Percentiles rank a stretch among this genome's conserved stretches.
These are phyloP conservation scores for Hansenula sp. DNA, from an alignment of 1,139 yeast genomes.

Conservation along the genomic window DNA sequence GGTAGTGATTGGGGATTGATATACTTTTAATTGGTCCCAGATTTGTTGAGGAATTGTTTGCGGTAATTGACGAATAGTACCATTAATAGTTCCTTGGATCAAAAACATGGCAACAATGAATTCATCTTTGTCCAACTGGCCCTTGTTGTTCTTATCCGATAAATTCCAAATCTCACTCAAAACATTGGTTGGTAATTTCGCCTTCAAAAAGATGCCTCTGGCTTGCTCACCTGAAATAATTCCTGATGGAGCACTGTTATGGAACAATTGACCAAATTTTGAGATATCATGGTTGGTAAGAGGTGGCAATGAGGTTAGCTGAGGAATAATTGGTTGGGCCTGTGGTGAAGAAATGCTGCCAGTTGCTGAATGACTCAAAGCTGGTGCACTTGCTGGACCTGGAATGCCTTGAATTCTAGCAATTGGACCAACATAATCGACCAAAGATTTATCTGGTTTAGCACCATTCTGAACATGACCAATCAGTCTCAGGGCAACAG, in stretches of 20 bases:
- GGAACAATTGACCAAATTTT: constrained; percentile 71
- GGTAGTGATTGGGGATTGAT: constrained; percentile 20
- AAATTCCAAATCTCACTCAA: constrained; percentile 88
- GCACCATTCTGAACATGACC: constrained; percentile 84
- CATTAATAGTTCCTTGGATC: constrained; percentile 75
- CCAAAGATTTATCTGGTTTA: constrained; percentile 46
- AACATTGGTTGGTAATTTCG: constrained; percentile 70
- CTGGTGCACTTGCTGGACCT: constrained; percentile 24
- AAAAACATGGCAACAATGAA: constrained; percentile 94
- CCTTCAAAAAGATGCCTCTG: constrained; percentile 80
- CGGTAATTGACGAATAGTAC: constrained; percentile 67
- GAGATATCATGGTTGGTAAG: constrained; percentile 63
- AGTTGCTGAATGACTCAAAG: constrained; percentile 11
- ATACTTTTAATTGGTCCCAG: constrained; percentile 49
- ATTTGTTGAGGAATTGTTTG: constrained; percentile 59
- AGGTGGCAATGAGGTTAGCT: constrained; percentile 43
- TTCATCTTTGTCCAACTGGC: constrained; percentile 66
- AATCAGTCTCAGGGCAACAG: constrained; percentile 82
- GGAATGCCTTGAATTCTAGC: constrained; percentile 43
- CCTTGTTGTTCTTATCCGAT: constrained; percentile 73
- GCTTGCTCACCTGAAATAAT: constrained; percentile 71
- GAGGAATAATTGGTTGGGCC: constrained; percentile 21
- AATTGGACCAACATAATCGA: constrained; percentile 54
- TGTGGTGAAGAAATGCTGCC: constrained; percentile 10
- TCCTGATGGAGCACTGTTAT: constrained; percentile 61